These are phyloP conservation scores for Mercurialis annua DNA, from an alignment of 345 rosid species.

Conservation along the genomic window DNA sequence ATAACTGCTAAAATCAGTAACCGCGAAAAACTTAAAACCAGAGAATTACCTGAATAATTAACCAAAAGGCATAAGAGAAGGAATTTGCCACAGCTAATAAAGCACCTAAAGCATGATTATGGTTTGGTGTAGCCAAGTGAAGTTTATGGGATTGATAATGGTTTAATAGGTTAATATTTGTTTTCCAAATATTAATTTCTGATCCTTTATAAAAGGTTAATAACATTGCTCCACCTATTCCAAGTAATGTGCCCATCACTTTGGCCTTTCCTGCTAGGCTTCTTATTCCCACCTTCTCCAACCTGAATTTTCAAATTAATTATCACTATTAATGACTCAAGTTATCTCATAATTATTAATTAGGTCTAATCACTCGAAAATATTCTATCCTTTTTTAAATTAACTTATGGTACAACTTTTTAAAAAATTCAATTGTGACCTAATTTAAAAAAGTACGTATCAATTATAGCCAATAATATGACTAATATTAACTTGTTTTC, in stretches of 20 bases:
- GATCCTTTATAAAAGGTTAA: conserved; percentile 3
- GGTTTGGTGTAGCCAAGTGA: neutral
- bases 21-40: no score
- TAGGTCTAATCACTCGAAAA: no score
- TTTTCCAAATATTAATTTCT: neutral
- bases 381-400: no score
- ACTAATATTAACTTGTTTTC: no score
- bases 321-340: no score
- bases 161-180: conserved; percentile 10
- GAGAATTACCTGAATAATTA: conserved; percentile 18
- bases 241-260: conserved; percentile 11
- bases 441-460: no score
- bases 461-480: no score
- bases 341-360: no score
- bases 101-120: neutral
- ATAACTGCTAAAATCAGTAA: no score
- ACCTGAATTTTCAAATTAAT: conserved; percentile 1
- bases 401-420: no score
- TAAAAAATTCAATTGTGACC: no score
- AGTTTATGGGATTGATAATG: neutral
- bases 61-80: conserved; percentile 11
- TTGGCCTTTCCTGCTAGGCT: neutral
- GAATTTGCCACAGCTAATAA: neutral
- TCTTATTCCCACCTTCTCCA: conserved; percentile 8
- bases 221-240: conserved; percentile 18